A percentile compares a stretch with the other conserved stretches of the same genome.
Conservation (phyloP, 208 protist species). For the Phytomonas serpens region DNA sequence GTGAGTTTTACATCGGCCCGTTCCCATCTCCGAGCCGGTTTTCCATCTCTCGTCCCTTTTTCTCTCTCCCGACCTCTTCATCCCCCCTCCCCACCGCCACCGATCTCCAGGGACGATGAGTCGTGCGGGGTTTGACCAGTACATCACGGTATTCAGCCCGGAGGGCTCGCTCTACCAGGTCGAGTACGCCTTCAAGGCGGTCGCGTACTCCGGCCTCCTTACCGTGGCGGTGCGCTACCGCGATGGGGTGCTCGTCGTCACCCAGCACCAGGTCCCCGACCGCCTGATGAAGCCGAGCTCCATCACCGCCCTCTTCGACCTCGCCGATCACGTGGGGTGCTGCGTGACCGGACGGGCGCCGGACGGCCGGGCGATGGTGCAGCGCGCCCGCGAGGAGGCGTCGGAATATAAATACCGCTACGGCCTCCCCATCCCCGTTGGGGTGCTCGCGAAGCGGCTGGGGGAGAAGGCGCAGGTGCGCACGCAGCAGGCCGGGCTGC, state of each 20-base stretch:
- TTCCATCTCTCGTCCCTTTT: background rate
- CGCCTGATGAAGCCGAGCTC: slow-evolving; percentile 94
- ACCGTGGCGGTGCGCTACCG: slow-evolving; percentile 94
- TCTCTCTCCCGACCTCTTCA: background rate
- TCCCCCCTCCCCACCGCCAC: slow-evolving; percentile 1
- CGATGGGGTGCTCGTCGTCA: slow-evolving; percentile 92
- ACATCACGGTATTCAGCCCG: slow-evolving; percentile 98
- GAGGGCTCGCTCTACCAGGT: slow-evolving; percentile 98
- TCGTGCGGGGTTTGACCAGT: slow-evolving; percentile 95
- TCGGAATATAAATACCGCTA: slow-evolving; percentile 95
- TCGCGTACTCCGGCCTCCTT: slow-evolving; percentile 94
- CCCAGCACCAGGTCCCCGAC: slow-evolving; percentile 97
- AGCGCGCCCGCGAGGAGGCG: slow-evolving; percentile 93
- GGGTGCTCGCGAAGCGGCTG: slow-evolving; percentile 94
- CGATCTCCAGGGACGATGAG: slow-evolving; percentile 29
- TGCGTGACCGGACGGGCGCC: slow-evolving; percentile 93
- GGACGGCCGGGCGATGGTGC: slow-evolving; percentile 89
- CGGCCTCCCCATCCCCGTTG: slow-evolving; percentile 95
- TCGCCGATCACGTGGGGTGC: slow-evolving; percentile 92
- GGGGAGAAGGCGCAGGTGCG: slow-evolving; percentile 96
- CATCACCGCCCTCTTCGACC: slow-evolving; percentile 93
- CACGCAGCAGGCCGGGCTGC: slow-evolving; percentile 96
- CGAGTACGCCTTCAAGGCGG: slow-evolving; percentile 98
- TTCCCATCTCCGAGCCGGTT: too few relatives aligned
- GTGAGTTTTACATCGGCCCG: too few relatives aligned